These are phyloP conservation scores for Trichoderma orchidacearum DNA, from an alignment of 495 filamentous ascomycete species.

Conservation along the genomic window DNA sequence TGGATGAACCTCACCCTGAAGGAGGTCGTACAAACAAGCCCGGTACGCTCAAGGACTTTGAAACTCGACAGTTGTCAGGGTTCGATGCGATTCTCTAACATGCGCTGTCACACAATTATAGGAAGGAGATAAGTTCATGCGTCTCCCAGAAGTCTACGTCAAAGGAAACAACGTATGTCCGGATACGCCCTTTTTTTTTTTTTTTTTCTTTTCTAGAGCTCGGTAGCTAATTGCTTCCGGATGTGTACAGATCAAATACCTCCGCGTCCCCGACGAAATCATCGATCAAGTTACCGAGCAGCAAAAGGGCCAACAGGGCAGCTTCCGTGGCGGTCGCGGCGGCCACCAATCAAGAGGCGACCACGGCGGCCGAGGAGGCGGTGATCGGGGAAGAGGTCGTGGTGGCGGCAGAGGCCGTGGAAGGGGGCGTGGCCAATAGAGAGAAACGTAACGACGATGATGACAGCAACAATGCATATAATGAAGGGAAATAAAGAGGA, in stretches of 20 bases:
- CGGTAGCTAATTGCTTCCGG: background rate
- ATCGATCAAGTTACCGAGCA: conserved; percentile 89
- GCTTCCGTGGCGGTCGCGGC: conserved; percentile 54
- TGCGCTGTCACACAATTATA: conserved; percentile 5
- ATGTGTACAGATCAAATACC: conserved; percentile 89
- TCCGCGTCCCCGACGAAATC: conserved; percentile 90
- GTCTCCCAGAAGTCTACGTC: conserved; percentile 86
- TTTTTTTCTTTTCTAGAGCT: too few species aligned
- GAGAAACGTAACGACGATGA: background rate
- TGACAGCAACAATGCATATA: background rate
- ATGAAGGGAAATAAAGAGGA: background rate
- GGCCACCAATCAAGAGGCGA: conserved; percentile 51
- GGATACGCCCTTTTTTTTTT: too few species aligned
- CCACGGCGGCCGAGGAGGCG: conserved; percentile 35
- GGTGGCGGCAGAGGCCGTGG: conserved; percentile 32
- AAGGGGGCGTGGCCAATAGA: conserved; percentile 1
- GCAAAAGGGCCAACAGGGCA: conserved; percentile 49
- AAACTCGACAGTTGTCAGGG: too few species aligned
- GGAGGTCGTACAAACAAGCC: conserved; percentile 94
- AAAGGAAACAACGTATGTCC: conserved; percentile 81
- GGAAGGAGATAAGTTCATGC: conserved; percentile 88
- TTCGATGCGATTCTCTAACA: too few species aligned
- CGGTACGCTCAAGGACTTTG: conserved; percentile 41
- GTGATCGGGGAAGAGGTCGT: conserved; percentile 37
- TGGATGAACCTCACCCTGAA: conserved; percentile 99